Percentiles rank a stretch among this genome's conserved stretches.
Evolutionary conservation across 805 yeast species (phyloP).

Genomic region (Cyberlindnera xylosilytica): DNA sequence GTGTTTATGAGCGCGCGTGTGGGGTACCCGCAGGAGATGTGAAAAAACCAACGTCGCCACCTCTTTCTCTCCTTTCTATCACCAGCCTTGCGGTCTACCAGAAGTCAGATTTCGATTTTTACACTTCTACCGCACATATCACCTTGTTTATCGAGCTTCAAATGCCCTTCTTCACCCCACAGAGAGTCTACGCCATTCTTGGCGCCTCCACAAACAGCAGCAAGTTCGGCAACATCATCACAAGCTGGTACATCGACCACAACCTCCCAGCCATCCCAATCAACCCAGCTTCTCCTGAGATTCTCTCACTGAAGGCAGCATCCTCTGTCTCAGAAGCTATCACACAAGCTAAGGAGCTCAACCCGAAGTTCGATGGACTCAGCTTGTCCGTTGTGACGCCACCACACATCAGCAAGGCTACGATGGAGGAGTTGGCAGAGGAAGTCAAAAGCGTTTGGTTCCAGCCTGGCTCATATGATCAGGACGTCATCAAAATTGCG

Average conservation of each 20-base stretch:
- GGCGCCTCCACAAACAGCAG: slow-evolving; percentile 66
- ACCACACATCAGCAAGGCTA: slow-evolving; percentile 52
- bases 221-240: slow-evolving; percentile 69
- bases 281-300: slow-evolving; percentile 51
- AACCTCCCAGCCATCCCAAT: slow-evolving; percentile 61
- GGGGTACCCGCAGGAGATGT: no score
- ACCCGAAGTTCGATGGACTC: slow-evolving; percentile 39
- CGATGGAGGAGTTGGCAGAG: slow-evolving; percentile 37
- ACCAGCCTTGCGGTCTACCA: no score
- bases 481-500: slow-evolving; percentile 42
- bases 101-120: no score
- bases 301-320: slow-evolving; percentile 43
- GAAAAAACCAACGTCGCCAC: no score
- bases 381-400: slow-evolving; percentile 75
- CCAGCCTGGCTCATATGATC: slow-evolving; percentile 77
- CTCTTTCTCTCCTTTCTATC: no score
- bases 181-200: slow-evolving; percentile 57
- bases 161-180: slow-evolving; percentile 43
- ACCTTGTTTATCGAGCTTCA: no score
- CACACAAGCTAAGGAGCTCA: slow-evolving; percentile 24
- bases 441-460: slow-evolving; percentile 66
- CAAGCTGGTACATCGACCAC: slow-evolving; percentile 62
- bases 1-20: no score
- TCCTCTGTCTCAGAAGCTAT: slow-evolving; percentile 25
- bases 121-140: no score